Evolutionary conservation across 257 asterid species (phyloP), one percentile per base, ranked within the genome.

Genomic region (Solanum sitiens): DNA sequence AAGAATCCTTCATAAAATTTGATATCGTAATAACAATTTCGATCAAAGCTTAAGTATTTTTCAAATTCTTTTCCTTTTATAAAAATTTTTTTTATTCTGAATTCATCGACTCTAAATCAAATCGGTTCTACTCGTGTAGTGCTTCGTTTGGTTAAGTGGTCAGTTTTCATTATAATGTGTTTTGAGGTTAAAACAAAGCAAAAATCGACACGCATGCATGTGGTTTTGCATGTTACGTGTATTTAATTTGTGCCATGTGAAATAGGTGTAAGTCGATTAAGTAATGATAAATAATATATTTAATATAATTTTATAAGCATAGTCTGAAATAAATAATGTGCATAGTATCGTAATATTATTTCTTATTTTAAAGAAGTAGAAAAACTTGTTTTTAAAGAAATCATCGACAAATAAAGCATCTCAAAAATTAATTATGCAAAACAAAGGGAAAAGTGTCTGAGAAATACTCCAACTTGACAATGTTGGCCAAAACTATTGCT

Each of bases 31-130:
- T 1, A 37, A 37, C 0, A 37, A 5, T 37, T 37, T 37, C 0
- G 2, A 37, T 37, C 39, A 37, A 37, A 37, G 7, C 1, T 5
- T 37, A 37, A 35, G 1, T 35, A 35, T 35, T 37, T 37, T 37
- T 37, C 0, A 5, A 0, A 1, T 37, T 0, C 0, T 35, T 4
- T 35, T 35, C 0, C 7, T 35, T 35, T 35, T 35, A 35, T 35
- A 35, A 35, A 35, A 1, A 0, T 35, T 0, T 35, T 1, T 35
- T 61, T 23, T 61, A 61, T 61, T 61, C 0, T 23, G 14, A 61
- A 23, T 61, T 61, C 12, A 61, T 4, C 70, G 3, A 23, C 14
- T 61, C 70, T 61, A 23, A 61, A 56, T 56, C 23, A 53, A 53
- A 23, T 61, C 3, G 1, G 2, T 61, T 27, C 20, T 9, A 9